Evolutionary conservation across 2,329 filamentous ascomycete genomes (phyloP).

Genomic region (Apiospora malaysiana): DNA sequence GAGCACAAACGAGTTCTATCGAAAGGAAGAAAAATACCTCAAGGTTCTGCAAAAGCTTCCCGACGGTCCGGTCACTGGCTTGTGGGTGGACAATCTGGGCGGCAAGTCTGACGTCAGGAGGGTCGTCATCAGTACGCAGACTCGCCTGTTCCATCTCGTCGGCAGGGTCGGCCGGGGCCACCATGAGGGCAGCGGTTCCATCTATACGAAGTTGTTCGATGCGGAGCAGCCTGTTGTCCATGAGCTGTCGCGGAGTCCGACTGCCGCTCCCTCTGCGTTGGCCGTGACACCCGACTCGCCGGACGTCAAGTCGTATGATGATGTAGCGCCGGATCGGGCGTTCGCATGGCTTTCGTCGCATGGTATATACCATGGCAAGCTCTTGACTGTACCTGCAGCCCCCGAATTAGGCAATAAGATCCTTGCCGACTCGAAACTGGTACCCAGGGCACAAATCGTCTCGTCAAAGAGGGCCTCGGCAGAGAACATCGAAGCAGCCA

Average conservation of each 20-base stretch:
- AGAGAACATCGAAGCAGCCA: constrained; percentile 79
- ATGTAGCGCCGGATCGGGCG: constrained; percentile 67
- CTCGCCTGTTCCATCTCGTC: constrained; percentile 78
- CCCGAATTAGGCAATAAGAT: constrained; percentile 74
- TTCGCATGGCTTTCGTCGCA: constrained; percentile 93
- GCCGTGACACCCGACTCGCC: constrained; percentile 77
- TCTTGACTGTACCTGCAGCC: constrained; percentile 66
- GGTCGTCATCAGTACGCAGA: constrained; percentile 80
- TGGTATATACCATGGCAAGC: constrained; percentile 85
- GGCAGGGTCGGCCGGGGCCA: constrained; percentile 76
- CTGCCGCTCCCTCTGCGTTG: constrained; percentile 68
- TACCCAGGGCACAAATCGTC: constrained; percentile 76
- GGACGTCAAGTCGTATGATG: constrained; percentile 59
- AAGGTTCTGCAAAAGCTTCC: constrained; percentile 82
- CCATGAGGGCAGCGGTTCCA: constrained; percentile 80
- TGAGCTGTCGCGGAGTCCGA: constrained; percentile 68
- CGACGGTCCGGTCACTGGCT: constrained; percentile 82
- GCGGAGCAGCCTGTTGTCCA: constrained; percentile 80
- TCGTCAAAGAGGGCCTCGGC: constrained; percentile 67
- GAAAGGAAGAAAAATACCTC: constrained; percentile 91
- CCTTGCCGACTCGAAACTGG: constrained; percentile 78
- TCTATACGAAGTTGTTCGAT: constrained; percentile 89
- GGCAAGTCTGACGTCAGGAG: constrained; percentile 75
- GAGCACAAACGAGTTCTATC: constrained; percentile 91
- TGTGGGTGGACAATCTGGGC: constrained; percentile 80